Evolutionary conservation across 331 rosid genomes (phyloP).

Genomic region (Erythrophleum ivorense): DNA sequence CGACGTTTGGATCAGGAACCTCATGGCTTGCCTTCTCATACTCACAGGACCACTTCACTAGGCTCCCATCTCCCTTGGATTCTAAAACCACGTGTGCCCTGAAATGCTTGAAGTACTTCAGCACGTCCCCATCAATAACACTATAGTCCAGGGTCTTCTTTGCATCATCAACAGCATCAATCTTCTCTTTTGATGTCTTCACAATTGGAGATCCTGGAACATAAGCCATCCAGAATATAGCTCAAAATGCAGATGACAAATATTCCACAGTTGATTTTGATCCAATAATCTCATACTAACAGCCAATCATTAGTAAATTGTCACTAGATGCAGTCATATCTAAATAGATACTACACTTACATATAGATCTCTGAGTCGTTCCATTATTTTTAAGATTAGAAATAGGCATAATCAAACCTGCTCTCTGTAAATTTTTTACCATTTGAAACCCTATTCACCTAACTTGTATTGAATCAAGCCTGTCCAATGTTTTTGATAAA

Average conservation of each 20-base stretch:
- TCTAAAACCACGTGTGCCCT: constrained; percentile 3
- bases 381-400: too few species aligned
- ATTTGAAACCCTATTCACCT: too few species aligned
- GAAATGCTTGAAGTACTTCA: constrained; percentile 11
- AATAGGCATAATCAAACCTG: too few species aligned
- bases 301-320: too few species aligned
- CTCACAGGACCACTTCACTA: constrained; percentile 23
- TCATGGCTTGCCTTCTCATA: constrained; percentile 27
- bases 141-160: constrained; percentile 4
- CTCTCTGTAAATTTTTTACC: too few species aligned
- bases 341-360: too few species aligned
- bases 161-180: constrained; percentile 9
- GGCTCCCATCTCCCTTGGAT: constrained; percentile 9
- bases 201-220: constrained; percentile 13
- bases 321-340: too few species aligned
- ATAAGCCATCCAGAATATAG: background rate
- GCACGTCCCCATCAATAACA: constrained; percentile 15
- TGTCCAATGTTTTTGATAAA: too few species aligned
- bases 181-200: constrained; percentile 19
- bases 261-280: background rate
- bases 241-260: background rate
- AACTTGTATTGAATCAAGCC: too few species aligned
- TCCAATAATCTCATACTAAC: too few species aligned
- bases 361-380: too few species aligned
- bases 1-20: constrained; percentile 12